Base-by-base conservation (phyloP, 495 filamentous ascomycete genomes). In the Aspergillus sclerotiicarbonarius region DNA sequence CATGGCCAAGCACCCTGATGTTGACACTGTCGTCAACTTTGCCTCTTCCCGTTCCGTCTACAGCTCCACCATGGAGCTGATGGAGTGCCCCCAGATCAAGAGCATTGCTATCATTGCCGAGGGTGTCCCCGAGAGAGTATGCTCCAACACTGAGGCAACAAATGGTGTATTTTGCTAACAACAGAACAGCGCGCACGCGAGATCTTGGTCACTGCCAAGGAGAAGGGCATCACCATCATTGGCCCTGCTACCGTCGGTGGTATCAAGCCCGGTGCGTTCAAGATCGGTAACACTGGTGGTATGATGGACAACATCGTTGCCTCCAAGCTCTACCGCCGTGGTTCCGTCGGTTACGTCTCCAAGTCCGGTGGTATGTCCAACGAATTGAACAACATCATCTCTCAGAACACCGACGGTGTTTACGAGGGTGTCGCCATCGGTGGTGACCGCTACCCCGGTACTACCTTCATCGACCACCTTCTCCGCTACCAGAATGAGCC, bases 261-360 rank as follows among this genome's bases (percentile, higher is more conserved):
- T 69, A 97, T 98, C 82, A 98, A 98, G 85, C 94, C 94, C 59
- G 95, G 94, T 76, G 87, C 89, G 70, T 98, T 90, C 86, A 98
- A 98, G 86, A 98, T 98, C 62, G 94, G 94, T 76, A 98, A 98
- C 84, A 98, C 94, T 61, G 94, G 94, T 85, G 94, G 94, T 76
- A 98, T 98, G 94, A 98, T 98, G 94, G 94, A 98, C 85, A 98
- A 98, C 84, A 98, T 98, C 67, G 94, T 98, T 58, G 92, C 94
- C 64, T 98, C 95, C 76, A 98, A 98, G 87, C 90, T 98, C 51
- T 98, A 98, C 87, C 94, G 94, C 76, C 91, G 90, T 78, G 94
- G 94, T 65, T 98, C 95, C 53, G 92, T 98, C 61, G 94, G 90
- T 67, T 98, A 98, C 74, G 94, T 98, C 74, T 98, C 95, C 82